Conservation (phyloP, 1,284 basidiomycete genomes). For the Apiotrichum akiyoshidainum region DNA sequence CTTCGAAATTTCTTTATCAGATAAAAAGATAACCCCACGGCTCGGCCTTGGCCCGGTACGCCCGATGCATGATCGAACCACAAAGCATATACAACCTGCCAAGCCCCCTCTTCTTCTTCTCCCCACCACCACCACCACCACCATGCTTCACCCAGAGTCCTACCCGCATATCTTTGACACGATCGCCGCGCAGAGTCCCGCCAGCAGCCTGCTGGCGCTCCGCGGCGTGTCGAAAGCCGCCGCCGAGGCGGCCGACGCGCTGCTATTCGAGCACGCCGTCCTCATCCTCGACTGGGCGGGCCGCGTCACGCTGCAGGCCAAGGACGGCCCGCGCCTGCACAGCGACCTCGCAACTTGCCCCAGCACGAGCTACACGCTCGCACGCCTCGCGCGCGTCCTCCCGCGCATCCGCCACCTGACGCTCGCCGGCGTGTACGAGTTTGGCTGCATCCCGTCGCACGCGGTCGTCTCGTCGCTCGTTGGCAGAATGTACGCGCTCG, state of each 20-base stretch:
- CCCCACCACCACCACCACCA: not conserved
- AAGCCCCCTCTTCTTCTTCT: no score
- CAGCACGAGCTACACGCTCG: not conserved
- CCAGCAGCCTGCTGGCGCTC: not conserved
- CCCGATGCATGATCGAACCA: no score
- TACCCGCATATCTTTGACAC: not conserved
- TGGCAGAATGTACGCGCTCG: not conserved
- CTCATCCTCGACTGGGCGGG: slow-evolving; percentile 1
- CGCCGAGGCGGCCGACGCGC: not conserved
- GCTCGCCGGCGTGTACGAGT: not conserved
- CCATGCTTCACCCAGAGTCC: not conserved
- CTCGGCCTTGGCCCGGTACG: no score
- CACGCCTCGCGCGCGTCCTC: not conserved
- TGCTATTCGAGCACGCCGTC: not conserved
- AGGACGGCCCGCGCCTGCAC: not conserved
- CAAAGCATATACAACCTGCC: no score
- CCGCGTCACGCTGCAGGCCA: not conserved
- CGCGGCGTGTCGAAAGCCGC: not conserved
- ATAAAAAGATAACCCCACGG: not conserved
- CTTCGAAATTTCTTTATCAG: not conserved
- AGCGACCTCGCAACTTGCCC: not conserved
- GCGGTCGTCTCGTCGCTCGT: not conserved
- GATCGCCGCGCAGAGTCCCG: not conserved
- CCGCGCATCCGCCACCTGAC: not conserved
- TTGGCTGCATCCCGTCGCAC: slow-evolving; percentile 1